Evolutionary conservation across 139 green algal genomes (phyloP).

Genomic region (Closterium sp.): DNA sequence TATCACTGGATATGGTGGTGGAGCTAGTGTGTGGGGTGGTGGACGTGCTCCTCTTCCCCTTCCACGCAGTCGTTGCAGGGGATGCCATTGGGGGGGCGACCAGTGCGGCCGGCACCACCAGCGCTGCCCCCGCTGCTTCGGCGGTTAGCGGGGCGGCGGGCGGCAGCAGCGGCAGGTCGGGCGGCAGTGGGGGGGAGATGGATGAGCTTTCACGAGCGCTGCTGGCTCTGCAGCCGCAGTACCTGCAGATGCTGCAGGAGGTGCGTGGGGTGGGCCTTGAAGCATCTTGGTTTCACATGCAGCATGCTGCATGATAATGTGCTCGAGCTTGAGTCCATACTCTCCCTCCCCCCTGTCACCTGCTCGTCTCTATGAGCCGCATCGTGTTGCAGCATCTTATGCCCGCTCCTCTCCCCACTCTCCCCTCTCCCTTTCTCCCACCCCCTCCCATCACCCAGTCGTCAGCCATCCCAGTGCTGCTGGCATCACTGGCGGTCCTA

Average conservation of each 20-base stretch:
- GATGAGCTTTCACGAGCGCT: background rate
- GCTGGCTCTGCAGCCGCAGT: constrained; percentile 16
- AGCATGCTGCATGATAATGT: too few species aligned
- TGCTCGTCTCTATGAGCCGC: too few species aligned
- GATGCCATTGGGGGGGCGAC: background rate
- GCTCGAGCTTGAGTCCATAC: too few species aligned
- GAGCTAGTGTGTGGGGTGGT: constrained; percentile 26
- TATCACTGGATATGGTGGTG: constrained; percentile 4
- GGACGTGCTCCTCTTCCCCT: constrained; percentile 22
- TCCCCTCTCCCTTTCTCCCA: too few species aligned
- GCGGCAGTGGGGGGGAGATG: background rate
- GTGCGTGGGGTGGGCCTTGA: background rate
- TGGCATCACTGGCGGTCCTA: background rate
- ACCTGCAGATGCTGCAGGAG: constrained; percentile 26
- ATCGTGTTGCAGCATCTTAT: too few species aligned
- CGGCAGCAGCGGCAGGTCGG: background rate
- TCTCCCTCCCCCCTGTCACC: too few species aligned
- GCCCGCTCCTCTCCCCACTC: too few species aligned
- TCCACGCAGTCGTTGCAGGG: background rate
- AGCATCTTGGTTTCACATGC: background rate
- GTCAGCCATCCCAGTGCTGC: background rate
- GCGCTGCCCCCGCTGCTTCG: background rate
- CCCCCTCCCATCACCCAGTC: background rate
- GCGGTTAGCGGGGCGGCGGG: background rate
- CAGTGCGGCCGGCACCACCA: background rate